These are phyloP conservation scores for Russula emetica DNA, from an alignment of 768 basidiomycete species.

Conservation along the genomic window DNA sequence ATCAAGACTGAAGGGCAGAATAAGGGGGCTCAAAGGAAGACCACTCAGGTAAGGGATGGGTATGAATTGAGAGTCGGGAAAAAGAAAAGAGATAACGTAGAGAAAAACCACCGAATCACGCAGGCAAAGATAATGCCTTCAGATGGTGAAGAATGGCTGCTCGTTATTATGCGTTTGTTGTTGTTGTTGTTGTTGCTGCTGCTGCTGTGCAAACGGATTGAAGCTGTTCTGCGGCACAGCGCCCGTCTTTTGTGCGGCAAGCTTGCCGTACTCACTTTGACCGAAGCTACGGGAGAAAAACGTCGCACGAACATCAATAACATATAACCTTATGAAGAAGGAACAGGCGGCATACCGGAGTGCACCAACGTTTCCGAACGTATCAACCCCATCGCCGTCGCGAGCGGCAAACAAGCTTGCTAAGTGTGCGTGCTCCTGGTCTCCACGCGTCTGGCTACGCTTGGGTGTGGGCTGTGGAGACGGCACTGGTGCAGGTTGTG, in stretches of 20 bases:
- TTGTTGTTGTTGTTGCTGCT: slow-evolving; percentile 30
- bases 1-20: background rate
- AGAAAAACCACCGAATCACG: background rate
- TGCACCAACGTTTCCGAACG: slow-evolving; percentile 85
- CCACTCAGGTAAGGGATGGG: slow-evolving; percentile 1
- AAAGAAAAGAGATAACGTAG: background rate
- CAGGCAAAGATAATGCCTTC: background rate
- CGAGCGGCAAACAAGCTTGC: slow-evolving; percentile 81
- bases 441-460: slow-evolving; percentile 42
- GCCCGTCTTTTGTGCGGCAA: slow-evolving; percentile 36
- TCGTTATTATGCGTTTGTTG: slow-evolving; percentile 42
- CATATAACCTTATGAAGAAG: slow-evolving; percentile 2
- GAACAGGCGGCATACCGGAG: slow-evolving; percentile 50
- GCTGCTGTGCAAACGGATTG: slow-evolving; percentile 67
- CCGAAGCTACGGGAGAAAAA: slow-evolving; percentile 42
- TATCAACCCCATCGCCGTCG: slow-evolving; percentile 86
- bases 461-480: slow-evolving; percentile 23
- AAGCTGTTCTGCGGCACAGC: slow-evolving; percentile 36
- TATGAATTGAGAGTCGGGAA: slow-evolving; percentile 14
- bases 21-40: background rate
- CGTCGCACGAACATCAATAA: slow-evolving; percentile 1
- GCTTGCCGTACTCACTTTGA: slow-evolving; percentile 30
- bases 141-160: slow-evolving; percentile 38
- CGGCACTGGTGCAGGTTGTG: slow-evolving; percentile 33
- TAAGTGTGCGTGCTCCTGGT: slow-evolving; percentile 70